Evolutionary conservation across 371 early-diverging fungal genomes (phyloP), one percentile per base, ranked within the genome.

Genomic region (Blakeslea trispora): DNA sequence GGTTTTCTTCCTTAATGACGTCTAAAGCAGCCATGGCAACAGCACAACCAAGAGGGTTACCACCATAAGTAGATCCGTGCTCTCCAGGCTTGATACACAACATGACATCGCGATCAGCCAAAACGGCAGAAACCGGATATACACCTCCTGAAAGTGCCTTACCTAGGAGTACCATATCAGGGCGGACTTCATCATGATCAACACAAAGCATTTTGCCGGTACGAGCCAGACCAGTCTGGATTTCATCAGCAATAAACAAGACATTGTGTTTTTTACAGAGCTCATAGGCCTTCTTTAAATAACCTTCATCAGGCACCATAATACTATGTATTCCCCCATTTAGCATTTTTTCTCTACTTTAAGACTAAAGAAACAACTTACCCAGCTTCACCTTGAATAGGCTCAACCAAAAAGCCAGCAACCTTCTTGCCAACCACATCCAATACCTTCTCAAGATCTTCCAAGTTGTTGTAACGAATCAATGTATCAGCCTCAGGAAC

Each of bases 341-440:
- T 45, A 39, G 11, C 11, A 31, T 42, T 2, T 47, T 37, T 15
- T 14, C 10, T 40, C 11, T 40, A 50, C 32, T 0, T n/a, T n/a
- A n/a, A n/a, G n/a, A 39, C 4, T 28, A 28, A 5, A 28, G 3
- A 28, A 7, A 7, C 37, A 14, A 44, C 34, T 59, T 76, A 78
- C 66, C 94, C 97, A 23, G 97, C 98, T 81, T 98, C 99, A 60
- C 99, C 99, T 77, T 98, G 99, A 73, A 98, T 96, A 23, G 99
- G 99, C 78, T 98, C 99, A 18, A 97, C 91, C 53, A 99, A 81
- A 79, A 98, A 96, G 11, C 87, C 98, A 42, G 93, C 94, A 4
- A 95, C 90, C 43, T 87, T 72, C 53, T 85, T 70, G 54, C 95
- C 94, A 64, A 93, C 85, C 4, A 82, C 75, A 56, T 91, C 84